phyloP scores from a whole-genome alignment of 352 stramenopile genomes.

The Globisporangium cystogenes region DNA sequence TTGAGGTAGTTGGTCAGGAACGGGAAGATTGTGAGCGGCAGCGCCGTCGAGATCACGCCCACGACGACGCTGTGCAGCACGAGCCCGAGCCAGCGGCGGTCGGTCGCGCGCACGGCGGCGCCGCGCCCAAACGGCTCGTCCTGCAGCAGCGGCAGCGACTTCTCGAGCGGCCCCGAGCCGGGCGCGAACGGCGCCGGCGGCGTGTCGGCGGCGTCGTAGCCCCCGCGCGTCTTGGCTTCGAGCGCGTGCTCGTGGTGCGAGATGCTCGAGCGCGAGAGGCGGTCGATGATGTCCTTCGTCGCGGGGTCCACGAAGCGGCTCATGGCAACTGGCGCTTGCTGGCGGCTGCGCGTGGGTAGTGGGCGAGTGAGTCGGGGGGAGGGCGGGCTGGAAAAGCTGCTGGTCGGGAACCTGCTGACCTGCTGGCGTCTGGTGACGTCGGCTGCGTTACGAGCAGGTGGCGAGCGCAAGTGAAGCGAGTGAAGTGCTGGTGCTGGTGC shows the following conservation, averaged over 20 bases:
- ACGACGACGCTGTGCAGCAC: slow-evolving; percentile 42
- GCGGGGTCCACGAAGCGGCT: slow-evolving; percentile 19
- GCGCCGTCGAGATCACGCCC: slow-evolving; percentile 42
- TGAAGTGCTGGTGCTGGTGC: no score
- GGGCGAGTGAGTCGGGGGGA: no score
- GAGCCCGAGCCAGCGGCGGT: slow-evolving; percentile 43
- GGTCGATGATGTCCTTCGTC: slow-evolving; percentile 28
- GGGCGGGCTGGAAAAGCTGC: no score
- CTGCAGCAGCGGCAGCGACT: slow-evolving; percentile 5
- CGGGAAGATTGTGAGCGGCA: slow-evolving; percentile 50
- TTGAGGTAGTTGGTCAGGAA: slow-evolving; percentile 58
- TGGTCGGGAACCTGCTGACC: no score
- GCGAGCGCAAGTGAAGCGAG: no score
- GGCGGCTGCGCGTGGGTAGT: no score
- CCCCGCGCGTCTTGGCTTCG: not conserved
- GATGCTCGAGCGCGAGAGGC: slow-evolving; percentile 23
- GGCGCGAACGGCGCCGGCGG: not conserved
- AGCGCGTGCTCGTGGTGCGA: slow-evolving; percentile 8
- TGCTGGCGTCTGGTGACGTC: no score
- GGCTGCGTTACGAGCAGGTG: no score
- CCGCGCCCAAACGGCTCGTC: not conserved
- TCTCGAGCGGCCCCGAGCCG: not conserved
- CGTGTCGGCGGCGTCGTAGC: slow-evolving; percentile 8
- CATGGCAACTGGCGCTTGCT: slow-evolving; percentile 10
- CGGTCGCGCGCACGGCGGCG: slow-evolving; percentile 15